Conservation (phyloP, 495 filamentous ascomycete genomes). For the Aspergillus campestris region DNA sequence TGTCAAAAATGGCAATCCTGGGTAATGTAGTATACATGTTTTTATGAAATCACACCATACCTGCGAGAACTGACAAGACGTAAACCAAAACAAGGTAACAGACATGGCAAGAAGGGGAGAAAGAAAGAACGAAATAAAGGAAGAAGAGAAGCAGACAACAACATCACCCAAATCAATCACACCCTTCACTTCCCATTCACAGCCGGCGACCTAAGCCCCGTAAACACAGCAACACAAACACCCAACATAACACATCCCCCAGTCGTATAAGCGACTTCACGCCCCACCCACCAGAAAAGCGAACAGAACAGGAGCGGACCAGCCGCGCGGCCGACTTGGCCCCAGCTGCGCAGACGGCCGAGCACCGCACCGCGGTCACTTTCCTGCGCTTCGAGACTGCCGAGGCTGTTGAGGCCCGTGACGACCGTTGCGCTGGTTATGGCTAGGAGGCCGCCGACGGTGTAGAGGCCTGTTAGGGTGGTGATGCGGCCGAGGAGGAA, state of each 20-base stretch:
- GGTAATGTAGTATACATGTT: background rate
- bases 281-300: constrained; percentile 98
- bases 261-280: constrained; percentile 72
- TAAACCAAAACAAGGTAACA: too few species aligned
- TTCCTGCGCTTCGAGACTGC: constrained; percentile 77
- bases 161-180: constrained; percentile 1
- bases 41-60: background rate
- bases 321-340: constrained; percentile 78
- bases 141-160: too few species aligned
- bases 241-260: constrained; percentile 72
- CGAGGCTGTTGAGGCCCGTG: constrained; percentile 83
- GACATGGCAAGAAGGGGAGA: too few species aligned
- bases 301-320: constrained; percentile 87
- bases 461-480: constrained; percentile 61
- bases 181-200: constrained; percentile 11
- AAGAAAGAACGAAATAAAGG: too few species aligned
- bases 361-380: constrained; percentile 77
- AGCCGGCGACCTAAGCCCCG: constrained; percentile 44
- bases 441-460: constrained; percentile 72
- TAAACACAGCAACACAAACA: constrained; percentile 64
- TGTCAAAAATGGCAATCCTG: too few species aligned
- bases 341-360: constrained; percentile 75
- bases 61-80: too few species aligned
- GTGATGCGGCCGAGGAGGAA: constrained; percentile 63
- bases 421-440: constrained; percentile 91